phyloP scores from a whole-genome alignment of 306 rosid genomes.

The Delonix regia region DNA sequence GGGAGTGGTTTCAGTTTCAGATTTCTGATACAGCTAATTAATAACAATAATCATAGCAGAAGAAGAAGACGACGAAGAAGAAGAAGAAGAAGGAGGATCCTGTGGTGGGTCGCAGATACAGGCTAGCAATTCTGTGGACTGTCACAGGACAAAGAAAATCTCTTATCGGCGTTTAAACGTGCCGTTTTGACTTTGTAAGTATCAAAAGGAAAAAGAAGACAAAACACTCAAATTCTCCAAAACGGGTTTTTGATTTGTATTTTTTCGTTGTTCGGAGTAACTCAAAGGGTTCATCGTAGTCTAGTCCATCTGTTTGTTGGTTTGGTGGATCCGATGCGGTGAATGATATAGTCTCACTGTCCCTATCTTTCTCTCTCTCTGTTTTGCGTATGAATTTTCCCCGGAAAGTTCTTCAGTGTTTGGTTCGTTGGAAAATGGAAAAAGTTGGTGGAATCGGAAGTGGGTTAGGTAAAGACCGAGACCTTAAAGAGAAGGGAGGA shows the following conservation, averaged over 20 bases:
- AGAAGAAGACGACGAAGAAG: neutral
- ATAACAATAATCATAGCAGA: neutral
- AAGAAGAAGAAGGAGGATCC: neutral
- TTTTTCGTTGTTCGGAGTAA: neutral
- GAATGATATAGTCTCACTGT: neutral
- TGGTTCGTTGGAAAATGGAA: slow-evolving; percentile 18
- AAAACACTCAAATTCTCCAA: neutral
- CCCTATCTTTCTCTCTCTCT: neutral
- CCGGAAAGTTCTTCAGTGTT: neutral
- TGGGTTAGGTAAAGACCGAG: neutral
- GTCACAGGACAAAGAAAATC: neutral
- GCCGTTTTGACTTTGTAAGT: slow-evolving; percentile 20
- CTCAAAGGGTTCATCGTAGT: neutral
- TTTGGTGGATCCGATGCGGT: slow-evolving; percentile 27
- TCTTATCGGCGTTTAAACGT: neutral
- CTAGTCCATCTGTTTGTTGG: neutral
- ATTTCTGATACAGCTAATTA: neutral
- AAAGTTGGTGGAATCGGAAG: neutral
- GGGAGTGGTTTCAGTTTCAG: neutral
- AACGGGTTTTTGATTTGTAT: neutral
- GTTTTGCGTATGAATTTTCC: neutral
- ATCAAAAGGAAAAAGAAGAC: neutral
- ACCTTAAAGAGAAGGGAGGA: neutral
- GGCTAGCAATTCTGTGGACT: neutral
- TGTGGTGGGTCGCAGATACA: neutral